Percentiles rank a stretch among this genome's conserved stretches.
These are phyloP conservation scores for Lindgomyces ingoldianus DNA, from an alignment of 495 filamentous ascomycete genomes.

Conservation along the genomic window DNA sequence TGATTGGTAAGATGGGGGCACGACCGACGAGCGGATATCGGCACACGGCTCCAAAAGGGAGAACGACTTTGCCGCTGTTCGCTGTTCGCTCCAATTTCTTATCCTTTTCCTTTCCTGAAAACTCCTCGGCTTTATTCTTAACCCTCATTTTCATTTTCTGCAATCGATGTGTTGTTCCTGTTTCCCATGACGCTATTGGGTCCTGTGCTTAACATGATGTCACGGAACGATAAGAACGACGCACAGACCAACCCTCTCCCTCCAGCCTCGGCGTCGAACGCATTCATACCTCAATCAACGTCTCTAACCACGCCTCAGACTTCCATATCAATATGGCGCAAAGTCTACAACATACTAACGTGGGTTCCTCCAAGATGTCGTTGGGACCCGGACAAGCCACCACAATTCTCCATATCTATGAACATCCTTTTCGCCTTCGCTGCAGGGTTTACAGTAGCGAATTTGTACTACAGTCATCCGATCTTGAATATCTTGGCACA, in stretches of 20 bases:
- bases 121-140: no score
- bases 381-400: conserved; percentile 58
- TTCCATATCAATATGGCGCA: conserved; percentile 30
- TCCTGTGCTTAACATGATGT: background rate
- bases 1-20: conserved; percentile 12
- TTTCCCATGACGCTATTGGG: no score
- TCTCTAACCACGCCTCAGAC: background rate
- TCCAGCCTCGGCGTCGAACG: background rate
- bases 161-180: no score
- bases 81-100: no score
- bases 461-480: conserved; percentile 72
- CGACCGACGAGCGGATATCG: conserved; percentile 9
- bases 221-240: background rate
- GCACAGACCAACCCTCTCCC: background rate
- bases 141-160: no score
- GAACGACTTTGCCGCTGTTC: background rate
- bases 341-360: conserved; percentile 43
- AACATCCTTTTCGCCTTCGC: conserved; percentile 62
- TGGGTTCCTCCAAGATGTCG: conserved; percentile 60
- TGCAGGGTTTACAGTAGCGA: conserved; percentile 62
- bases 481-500: conserved; percentile 64
- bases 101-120: no score
- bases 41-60: conserved; percentile 4
- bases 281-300: background rate
- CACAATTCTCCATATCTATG: conserved; percentile 59